These are phyloP conservation scores for Plantago lanceolata DNA, from an alignment of 305 asterid species.

Conservation along the genomic window DNA sequence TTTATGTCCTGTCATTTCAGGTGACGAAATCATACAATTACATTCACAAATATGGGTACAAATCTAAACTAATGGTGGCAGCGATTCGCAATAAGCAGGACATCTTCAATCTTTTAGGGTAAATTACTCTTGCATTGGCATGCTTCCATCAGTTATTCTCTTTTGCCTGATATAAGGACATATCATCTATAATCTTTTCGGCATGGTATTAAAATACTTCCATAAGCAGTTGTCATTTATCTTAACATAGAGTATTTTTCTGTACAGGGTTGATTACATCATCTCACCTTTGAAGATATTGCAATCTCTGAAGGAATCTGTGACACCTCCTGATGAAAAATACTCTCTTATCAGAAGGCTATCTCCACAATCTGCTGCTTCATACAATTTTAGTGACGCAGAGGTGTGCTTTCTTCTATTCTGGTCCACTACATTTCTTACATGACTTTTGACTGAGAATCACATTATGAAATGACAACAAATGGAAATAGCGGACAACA, in stretches of 20 bases:
- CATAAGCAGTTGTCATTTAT: not conserved
- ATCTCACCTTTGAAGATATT: constrained; percentile 84
- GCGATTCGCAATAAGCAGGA: constrained; percentile 97
- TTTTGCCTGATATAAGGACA: constrained; percentile 13
- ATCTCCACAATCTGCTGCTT: constrained; percentile 63
- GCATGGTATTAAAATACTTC: not conserved
- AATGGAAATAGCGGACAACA: not conserved
- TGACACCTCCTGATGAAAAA: constrained; percentile 91
- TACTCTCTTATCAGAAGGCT: constrained; percentile 68
- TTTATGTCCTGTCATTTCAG: constrained; percentile 39
- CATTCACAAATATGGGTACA: constrained; percentile 77
- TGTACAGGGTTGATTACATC: constrained; percentile 76
- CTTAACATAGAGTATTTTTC: constrained; percentile 14
- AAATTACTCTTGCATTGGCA: constrained; percentile 19
- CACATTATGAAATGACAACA: not conserved
- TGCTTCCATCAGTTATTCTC: not conserved
- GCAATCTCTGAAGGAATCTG: constrained; percentile 82
- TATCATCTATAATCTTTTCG: too few relatives aligned
- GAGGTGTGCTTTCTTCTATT: constrained; percentile 48
- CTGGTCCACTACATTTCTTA: not conserved
- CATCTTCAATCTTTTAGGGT: constrained; percentile 81
- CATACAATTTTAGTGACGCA: constrained; percentile 59
- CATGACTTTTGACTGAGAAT: not conserved
- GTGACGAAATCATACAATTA: constrained; percentile 86
- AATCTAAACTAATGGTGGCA: constrained; percentile 86